Evolutionary conservation across 768 basidiomycete species (phyloP).

Genomic region (Saitozyma podzolica): DNA sequence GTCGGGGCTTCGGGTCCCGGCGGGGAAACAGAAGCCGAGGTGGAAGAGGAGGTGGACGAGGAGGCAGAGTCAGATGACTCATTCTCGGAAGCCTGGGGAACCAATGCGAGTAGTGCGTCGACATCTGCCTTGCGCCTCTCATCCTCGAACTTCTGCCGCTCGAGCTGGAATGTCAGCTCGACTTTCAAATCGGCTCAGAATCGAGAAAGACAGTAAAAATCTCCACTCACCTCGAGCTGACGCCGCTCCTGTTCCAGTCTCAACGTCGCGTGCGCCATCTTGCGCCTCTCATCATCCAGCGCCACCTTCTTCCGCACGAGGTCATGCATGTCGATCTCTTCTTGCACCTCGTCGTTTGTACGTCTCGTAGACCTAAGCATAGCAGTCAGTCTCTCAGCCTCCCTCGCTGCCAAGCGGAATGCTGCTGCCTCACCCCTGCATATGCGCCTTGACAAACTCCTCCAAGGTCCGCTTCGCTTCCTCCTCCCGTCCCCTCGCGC

Average conservation of each 20-base stretch:
- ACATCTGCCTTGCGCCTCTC: conserved; percentile 35
- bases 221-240: conserved; percentile 40
- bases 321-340: conserved; percentile 10
- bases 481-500: conserved; percentile 36
- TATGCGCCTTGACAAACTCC: conserved; percentile 28
- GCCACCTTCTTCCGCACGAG: conserved; percentile 16
- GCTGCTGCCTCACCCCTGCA: conserved; percentile 5
- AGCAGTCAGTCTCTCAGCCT: too few relatives aligned
- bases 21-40: conserved; percentile 10
- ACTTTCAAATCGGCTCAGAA: background rate
- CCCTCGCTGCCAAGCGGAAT: too few relatives aligned
- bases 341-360: conserved; percentile 4
- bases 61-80: background rate
- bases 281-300: conserved; percentile 30
- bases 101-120: conserved; percentile 22
- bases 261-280: conserved; percentile 15
- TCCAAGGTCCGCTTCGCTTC: conserved; percentile 37
- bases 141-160: conserved; percentile 39
- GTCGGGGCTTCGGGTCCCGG: conserved; percentile 2
- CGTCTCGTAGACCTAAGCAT: too few relatives aligned
- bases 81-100: conserved; percentile 15
- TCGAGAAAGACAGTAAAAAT: background rate
- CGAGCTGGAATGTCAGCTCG: conserved; percentile 26
- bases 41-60: background rate
- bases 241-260: conserved; percentile 32